Conservation (phyloP, 164 flowering plant species). For the Dillenia suffruticosa region DNA sequence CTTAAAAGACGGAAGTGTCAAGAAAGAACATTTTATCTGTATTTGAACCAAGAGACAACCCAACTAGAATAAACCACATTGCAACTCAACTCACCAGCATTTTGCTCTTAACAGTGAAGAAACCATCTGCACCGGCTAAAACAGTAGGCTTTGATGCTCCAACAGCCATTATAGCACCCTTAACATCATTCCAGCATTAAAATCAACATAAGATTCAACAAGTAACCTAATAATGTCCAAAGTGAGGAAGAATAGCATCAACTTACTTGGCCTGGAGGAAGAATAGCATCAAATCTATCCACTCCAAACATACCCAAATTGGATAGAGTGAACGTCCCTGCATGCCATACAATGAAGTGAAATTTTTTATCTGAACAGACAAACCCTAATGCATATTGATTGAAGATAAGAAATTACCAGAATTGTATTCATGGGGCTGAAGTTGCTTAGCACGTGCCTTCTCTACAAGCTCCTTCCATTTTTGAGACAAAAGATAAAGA, state of each 20-base stretch:
- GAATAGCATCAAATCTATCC: constrained; percentile 95
- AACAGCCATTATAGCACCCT: constrained; percentile 99
- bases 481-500: constrained; percentile 75
- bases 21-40: too few species aligned
- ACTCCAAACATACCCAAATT: constrained; percentile 99
- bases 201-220: neutral
- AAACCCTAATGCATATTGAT: neutral
- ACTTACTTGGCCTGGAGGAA: constrained; percentile 96
- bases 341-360: constrained; percentile 11
- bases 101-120: constrained; percentile 83
- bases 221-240: constrained; percentile 1
- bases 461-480: constrained; percentile 81
- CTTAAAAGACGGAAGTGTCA: too few species aligned
- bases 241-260: neutral
- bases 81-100: constrained; percentile 69
- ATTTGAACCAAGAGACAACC: too few species aligned
- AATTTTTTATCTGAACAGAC: neutral
- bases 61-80: too few species aligned
- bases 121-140: constrained; percentile 74
- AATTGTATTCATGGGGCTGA: constrained; percentile 84
- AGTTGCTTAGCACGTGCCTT: constrained; percentile 89
- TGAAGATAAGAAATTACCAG: constrained; percentile 41
- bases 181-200: constrained; percentile 10
- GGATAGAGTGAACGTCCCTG: constrained; percentile 92
- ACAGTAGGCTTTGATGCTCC: constrained; percentile 97